phyloP scores from a whole-genome alignment of 2,329 filamentous ascomycete genomes.

The Coniochaeta sp. region DNA sequence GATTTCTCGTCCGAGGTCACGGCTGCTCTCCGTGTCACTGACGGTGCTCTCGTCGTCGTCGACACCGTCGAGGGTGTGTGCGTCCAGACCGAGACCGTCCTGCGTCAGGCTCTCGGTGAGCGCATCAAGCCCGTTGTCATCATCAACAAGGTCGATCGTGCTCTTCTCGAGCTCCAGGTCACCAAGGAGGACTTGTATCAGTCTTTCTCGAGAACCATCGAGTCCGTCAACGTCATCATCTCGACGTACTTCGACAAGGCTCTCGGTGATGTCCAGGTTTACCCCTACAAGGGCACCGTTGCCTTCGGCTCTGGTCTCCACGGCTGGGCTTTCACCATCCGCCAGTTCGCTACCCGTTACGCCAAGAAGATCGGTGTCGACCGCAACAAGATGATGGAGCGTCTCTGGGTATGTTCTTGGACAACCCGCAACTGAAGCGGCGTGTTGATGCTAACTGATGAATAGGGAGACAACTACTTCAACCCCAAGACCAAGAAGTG shows the following conservation, averaged over 20 bases:
- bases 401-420: slow-evolving; percentile 77
- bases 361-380: slow-evolving; percentile 99
- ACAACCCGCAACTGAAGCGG: neutral
- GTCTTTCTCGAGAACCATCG: slow-evolving; percentile 98
- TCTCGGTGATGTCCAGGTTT: slow-evolving; percentile 97
- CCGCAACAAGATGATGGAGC: slow-evolving; percentile 99
- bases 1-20: slow-evolving; percentile 99
- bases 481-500: slow-evolving; percentile 99
- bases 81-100: slow-evolving; percentile 99
- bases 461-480: slow-evolving; percentile 92
- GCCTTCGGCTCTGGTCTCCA: slow-evolving; percentile 99
- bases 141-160: slow-evolving; percentile 99
- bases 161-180: slow-evolving; percentile 97
- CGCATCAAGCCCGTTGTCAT: slow-evolving; percentile 99
- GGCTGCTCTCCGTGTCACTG: slow-evolving; percentile 98
- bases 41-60: slow-evolving; percentile 98
- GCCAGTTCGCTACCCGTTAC: slow-evolving; percentile 92
- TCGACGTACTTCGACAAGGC: slow-evolving; percentile 96
- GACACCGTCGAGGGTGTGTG: slow-evolving; percentile 99
- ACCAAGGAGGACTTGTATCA: slow-evolving; percentile 99
- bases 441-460: neutral
- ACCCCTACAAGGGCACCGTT: slow-evolving; percentile 94
- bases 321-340: slow-evolving; percentile 99
- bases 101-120: slow-evolving; percentile 98
- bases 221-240: slow-evolving; percentile 99